phyloP scores from a whole-genome alignment of 352 stramenopile genomes.

The Phytophthora lateralis region DNA sequence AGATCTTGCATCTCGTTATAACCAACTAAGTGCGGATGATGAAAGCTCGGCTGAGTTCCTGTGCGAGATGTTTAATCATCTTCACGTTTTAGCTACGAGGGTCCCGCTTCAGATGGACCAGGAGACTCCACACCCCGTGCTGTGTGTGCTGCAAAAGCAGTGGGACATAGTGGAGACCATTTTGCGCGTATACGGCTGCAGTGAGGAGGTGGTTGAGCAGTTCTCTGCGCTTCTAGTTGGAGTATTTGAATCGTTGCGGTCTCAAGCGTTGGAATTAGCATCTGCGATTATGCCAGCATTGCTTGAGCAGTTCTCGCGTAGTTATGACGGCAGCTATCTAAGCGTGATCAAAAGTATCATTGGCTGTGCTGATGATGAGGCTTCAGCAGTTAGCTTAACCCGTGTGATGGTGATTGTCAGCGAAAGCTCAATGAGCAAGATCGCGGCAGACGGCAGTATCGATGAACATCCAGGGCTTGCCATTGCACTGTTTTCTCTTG shows the following conservation, averaged over 20 bases:
- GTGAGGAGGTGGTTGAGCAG: constrained; percentile 61
- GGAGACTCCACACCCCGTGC: constrained; percentile 59
- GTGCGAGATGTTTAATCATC: constrained; percentile 62
- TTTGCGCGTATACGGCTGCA: constrained; percentile 50
- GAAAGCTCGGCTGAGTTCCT: constrained; percentile 60
- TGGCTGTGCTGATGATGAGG: constrained; percentile 58
- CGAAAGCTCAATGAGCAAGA: constrained; percentile 61
- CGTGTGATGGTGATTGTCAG: constrained; percentile 68
- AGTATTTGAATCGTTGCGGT: constrained; percentile 67
- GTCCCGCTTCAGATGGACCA: constrained; percentile 72
- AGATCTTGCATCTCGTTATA: constrained; percentile 55
- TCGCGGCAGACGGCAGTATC: constrained; percentile 49
- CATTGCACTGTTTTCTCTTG: constrained; percentile 61
- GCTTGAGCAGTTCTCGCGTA: constrained; percentile 66
- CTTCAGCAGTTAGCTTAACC: constrained; percentile 60
- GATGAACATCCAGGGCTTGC: constrained; percentile 62
- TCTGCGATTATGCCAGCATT: constrained; percentile 65
- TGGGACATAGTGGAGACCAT: constrained; percentile 64
- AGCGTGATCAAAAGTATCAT: constrained; percentile 77
- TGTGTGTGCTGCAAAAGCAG: constrained; percentile 59
- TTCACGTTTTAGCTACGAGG: constrained; percentile 58
- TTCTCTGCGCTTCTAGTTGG: constrained; percentile 62
- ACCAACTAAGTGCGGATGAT: constrained; percentile 48
- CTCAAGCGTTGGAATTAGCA: constrained; percentile 64
- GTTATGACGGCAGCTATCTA: constrained; percentile 64